These are phyloP conservation scores for Dysphania ambrosioides DNA, from an alignment of 148 eudicot species.

Conservation along the genomic window DNA sequence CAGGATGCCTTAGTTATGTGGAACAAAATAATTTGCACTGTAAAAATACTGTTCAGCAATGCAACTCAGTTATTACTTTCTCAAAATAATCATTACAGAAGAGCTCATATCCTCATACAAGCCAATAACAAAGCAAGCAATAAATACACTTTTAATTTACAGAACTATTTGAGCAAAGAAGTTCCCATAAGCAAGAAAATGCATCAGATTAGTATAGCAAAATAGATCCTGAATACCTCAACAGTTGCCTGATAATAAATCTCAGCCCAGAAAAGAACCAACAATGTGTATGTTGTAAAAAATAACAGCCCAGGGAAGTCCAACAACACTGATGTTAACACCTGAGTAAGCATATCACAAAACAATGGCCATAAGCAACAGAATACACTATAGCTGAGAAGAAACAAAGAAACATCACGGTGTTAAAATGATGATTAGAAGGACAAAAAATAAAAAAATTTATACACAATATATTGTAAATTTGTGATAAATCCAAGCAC, in stretches of 20 bases:
- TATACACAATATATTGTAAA: neutral
- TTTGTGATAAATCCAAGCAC: neutral
- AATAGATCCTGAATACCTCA: neutral
- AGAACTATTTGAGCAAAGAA: neutral
- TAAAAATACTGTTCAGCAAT: neutral
- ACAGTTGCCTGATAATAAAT: constrained; percentile 76
- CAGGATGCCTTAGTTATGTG: neutral
- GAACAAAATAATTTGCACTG: neutral
- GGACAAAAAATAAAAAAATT: neutral
- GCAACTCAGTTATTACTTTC: neutral
- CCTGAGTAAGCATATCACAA: constrained; percentile 42
- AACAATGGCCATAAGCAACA: constrained; percentile 5
- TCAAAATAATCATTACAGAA: neutral
- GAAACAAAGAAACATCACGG: neutral
- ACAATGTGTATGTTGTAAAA: constrained; percentile 86
- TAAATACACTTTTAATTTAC: neutral
- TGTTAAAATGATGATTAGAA: neutral
- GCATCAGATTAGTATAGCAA: neutral
- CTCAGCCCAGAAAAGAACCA: constrained; percentile 98
- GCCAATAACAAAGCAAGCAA: neutral
- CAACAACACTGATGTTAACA: constrained; percentile 48
- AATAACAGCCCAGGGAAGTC: constrained; percentile 88
- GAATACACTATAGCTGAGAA: neutral
- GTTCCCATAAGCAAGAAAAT: constrained; percentile 8
- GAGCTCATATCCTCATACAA: neutral